Base-by-base conservation (phyloP, 2,329 filamentous ascomycete genomes). In the Xylariomycetidae sp. region DNA sequence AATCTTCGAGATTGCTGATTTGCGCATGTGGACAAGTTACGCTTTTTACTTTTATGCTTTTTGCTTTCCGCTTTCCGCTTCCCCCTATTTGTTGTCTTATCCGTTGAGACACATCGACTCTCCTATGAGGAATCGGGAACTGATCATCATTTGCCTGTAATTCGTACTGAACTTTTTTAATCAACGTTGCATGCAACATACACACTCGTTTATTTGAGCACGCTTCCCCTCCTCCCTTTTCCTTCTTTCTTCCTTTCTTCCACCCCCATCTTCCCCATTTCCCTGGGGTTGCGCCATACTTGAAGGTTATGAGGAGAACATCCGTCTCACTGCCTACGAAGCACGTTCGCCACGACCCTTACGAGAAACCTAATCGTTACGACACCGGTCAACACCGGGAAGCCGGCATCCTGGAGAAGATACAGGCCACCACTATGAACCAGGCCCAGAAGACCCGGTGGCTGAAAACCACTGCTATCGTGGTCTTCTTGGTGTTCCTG, bases 361-460 rank as follows among this genome's bases (percentile, higher is more conserved):
- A 76, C 74, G 78, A 82, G 61, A 82, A 82, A 55, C 70, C 72
- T 50, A 74, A 67, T 52, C 73, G 78, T 51, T 82, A 82, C 64
- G 62, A 64, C 49, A 48, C 57, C 44, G 59, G 64, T 49, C n/a
- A n/a, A n/a, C 61, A 66, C 46, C 64, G 63, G 54, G 61, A 67
- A 48, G 55, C 59, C 50, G 64, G 63, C 51, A 59, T 70, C 38
- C 58, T 78, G 56, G 64, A 68, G 59, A 75, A 66, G 48, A 61
- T 76, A 64, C 74, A 75, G 60, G 64, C 70, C 54, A 65, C 67
- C 54, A 73, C 67, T 60, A 76, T 77, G 68, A 72, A 76, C 42
- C 77, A 81, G 64, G 71, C 75, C 54, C 77, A 81, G 65, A 73
- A n/a, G 59, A 68, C 75, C 45, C 74, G 79, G 56, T 82, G 77